Evolutionary conservation across 1,284 basidiomycete genomes (phyloP), one percentile per base, ranked within the genome.

Genomic region (Ustilago curta): DNA sequence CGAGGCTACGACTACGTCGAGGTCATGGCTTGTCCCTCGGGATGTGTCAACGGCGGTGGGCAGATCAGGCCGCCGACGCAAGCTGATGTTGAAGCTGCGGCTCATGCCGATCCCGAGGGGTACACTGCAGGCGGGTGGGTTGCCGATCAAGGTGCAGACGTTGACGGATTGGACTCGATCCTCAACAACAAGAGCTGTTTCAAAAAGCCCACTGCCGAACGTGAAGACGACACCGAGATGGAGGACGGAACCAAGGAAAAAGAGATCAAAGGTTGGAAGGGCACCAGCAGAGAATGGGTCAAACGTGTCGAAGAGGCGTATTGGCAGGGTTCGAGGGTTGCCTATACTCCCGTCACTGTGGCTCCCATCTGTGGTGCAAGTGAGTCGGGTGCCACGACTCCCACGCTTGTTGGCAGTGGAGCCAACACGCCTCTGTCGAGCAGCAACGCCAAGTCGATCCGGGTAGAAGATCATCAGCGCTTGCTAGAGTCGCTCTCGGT

Each of bases 21-120:
- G 83, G 95, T 99, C 68, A 99, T 99, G 97, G 97, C 97, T 23
- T 99, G 97, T 87, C 97, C 97, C 0, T 91, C 92, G 0, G 97
- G 97, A 7, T 99, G 97, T 84, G 93, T 97, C 51, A 98, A 98
- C 82, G 96, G 97, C 3, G 96, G 97, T 27, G 97, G 97, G 2
- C 97, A 99, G 86, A 74, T 84, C 18, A 76, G 83, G 4, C 83
- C 83, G 39, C 81, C 81, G 1, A 61, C 69, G 18, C 64, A 55
- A 19, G 11, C 50, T 5, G 60, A 66, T 29, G 37, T 62, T 23
- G 61, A 45, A 6, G 48, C 42, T 7, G 14, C 44, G 3, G 31
- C 6, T 9, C 57, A 45, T 16, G 12, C 39, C 0, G 73, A 77
- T 47, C 75, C 75, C 0, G 75, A 77, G 45, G 70, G 70, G 0